phyloP scores from a whole-genome alignment of 2,329 filamentous ascomycete species.

The Akanthomyces muscarius region DNA sequence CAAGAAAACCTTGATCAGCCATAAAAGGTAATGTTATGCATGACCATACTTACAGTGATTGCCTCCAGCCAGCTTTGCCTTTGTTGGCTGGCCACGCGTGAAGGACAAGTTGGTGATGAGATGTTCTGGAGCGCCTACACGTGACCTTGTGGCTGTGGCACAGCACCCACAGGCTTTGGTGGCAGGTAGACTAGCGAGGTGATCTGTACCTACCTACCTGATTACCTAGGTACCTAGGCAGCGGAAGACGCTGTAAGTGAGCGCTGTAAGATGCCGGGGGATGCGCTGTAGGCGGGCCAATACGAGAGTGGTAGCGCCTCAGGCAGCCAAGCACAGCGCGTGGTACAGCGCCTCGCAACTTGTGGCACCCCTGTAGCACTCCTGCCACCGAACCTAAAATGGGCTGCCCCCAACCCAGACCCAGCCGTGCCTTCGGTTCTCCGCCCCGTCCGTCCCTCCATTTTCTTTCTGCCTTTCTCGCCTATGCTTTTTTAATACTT shows the following conservation, averaged over 20 bases:
- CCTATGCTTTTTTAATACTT: slow-evolving; percentile 33
- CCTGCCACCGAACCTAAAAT: slow-evolving; percentile 20
- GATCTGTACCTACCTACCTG: too few species aligned
- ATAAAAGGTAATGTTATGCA: too few species aligned
- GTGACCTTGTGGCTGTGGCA: slow-evolving; percentile 2
- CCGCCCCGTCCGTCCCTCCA: slow-evolving; percentile 27
- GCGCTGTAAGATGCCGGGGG: too few species aligned
- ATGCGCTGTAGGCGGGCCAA: too few species aligned
- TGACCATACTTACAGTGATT: background rate
- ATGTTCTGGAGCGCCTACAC: background rate
- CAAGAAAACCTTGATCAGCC: too few species aligned
- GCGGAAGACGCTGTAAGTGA: too few species aligned
- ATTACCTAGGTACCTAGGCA: too few species aligned
- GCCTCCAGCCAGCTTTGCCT: background rate
- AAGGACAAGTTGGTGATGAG: background rate
- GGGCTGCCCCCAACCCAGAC: slow-evolving; percentile 23
- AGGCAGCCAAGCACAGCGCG: too few species aligned
- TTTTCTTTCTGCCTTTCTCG: slow-evolving; percentile 34
- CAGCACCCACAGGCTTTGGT: background rate
- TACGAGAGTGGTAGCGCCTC: too few species aligned
- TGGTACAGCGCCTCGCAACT: background rate
- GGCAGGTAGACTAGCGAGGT: background rate
- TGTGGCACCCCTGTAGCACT: slow-evolving; percentile 8
- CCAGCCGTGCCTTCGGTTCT: slow-evolving; percentile 27
- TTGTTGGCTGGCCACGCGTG: background rate